Conservation (phyloP, 129 eudicot species). For the Centrapalus pauciflorus region DNA sequence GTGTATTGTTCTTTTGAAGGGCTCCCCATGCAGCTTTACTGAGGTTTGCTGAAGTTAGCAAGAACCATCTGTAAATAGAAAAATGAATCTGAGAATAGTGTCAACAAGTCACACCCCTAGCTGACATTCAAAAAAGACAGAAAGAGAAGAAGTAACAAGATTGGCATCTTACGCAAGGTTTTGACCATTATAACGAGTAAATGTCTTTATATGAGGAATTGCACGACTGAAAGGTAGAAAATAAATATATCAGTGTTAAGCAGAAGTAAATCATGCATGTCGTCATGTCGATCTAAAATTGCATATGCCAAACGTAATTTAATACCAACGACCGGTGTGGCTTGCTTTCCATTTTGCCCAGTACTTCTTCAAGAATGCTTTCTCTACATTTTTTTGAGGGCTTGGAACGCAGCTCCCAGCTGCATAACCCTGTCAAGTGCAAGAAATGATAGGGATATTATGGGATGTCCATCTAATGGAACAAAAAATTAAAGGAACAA, state of each 20-base stretch:
- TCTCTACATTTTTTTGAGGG: slow-evolving; percentile 90
- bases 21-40: slow-evolving; percentile 99
- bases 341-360: slow-evolving; percentile 98
- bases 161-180: slow-evolving; percentile 70
- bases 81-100: background rate
- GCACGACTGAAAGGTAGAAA: slow-evolving; percentile 62
- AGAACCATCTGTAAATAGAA: slow-evolving; percentile 69
- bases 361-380: slow-evolving; percentile 74
- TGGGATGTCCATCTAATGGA: background rate
- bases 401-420: slow-evolving; percentile 96
- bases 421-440: slow-evolving; percentile 79
- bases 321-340: slow-evolving; percentile 91
- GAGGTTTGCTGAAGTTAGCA: slow-evolving; percentile 92
- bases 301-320: background rate
- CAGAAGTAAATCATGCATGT: background rate
- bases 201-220: slow-evolving; percentile 98
- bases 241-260: slow-evolving; percentile 10
- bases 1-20: slow-evolving; percentile 87
- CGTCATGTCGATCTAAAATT: background rate
- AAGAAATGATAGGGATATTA: background rate
- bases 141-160: background rate
- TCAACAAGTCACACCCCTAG: background rate
- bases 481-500: background rate
- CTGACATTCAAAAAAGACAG: background rate
- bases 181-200: slow-evolving; percentile 88